These are phyloP conservation scores for Clitopilus passeckerianus DNA, from an alignment of 768 basidiomycete species.

Conservation along the genomic window DNA sequence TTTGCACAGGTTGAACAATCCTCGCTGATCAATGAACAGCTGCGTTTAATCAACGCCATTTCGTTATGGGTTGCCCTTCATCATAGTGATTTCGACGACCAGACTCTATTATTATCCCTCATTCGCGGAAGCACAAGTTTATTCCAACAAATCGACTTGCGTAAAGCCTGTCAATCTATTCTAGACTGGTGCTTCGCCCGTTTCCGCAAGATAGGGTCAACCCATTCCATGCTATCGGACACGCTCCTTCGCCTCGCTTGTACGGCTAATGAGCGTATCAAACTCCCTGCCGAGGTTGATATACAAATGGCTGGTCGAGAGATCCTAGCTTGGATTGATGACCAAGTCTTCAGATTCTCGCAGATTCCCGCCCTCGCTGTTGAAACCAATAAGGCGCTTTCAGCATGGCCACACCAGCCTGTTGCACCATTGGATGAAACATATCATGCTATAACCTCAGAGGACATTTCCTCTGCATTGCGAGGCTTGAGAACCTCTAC, in stretches of 20 bases:
- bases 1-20: slow-evolving; percentile 61
- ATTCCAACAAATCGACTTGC: slow-evolving; percentile 64
- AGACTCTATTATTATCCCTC: slow-evolving; percentile 61
- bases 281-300: slow-evolving; percentile 19
- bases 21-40: slow-evolving; percentile 80
- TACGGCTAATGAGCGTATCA: slow-evolving; percentile 50
- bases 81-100: slow-evolving; percentile 47
- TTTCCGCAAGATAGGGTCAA: slow-evolving; percentile 34
- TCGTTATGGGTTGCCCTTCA: slow-evolving; percentile 70
- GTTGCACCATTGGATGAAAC: slow-evolving; percentile 39
- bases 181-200: slow-evolving; percentile 69
- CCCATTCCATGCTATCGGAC: slow-evolving; percentile 55
- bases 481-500: slow-evolving; percentile 55
- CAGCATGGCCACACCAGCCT: slow-evolving; percentile 73
- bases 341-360: slow-evolving; percentile 38
- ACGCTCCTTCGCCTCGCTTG: slow-evolving; percentile 66
- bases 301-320: slow-evolving; percentile 34
- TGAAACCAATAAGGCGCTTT: slow-evolving; percentile 52
- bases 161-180: slow-evolving; percentile 65
- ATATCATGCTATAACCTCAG: slow-evolving; percentile 38
- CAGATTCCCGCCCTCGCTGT: slow-evolving; percentile 28
- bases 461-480: slow-evolving; percentile 49
- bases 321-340: slow-evolving; percentile 62
- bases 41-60: slow-evolving; percentile 67
- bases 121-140: slow-evolving; percentile 63